phyloP scores from a whole-genome alignment of 2,329 filamentous ascomycete genomes.

The Sphaerulina vaccinii region DNA sequence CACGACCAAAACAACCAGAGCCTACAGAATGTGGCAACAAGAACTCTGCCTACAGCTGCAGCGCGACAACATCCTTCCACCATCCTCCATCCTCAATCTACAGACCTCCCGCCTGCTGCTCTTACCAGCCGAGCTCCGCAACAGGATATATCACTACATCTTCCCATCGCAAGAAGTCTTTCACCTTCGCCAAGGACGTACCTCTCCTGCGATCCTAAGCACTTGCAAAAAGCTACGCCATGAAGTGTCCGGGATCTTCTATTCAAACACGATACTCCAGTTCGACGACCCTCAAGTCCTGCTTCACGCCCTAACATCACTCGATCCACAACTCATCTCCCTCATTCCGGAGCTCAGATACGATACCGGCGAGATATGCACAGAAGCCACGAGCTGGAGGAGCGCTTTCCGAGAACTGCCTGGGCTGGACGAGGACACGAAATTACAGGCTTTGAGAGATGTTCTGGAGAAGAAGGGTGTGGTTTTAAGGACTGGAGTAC shows the following conservation, averaged over 20 bases:
- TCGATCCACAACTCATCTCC: slow-evolving; percentile 12
- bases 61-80: not conserved
- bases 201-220: slow-evolving; percentile 16
- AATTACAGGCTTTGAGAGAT: slow-evolving; percentile 20
- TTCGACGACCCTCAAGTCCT: slow-evolving; percentile 15
- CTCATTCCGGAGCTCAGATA: slow-evolving; percentile 22
- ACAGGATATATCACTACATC: slow-evolving; percentile 19
- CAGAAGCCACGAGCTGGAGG: slow-evolving; percentile 19
- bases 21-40: slow-evolving; percentile 1
- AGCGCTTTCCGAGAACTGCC: slow-evolving; percentile 21
- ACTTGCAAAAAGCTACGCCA: slow-evolving; percentile 15
- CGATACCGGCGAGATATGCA: slow-evolving; percentile 21
- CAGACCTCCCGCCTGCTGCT: slow-evolving; percentile 8
- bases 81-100: not conserved
- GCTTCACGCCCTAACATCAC: slow-evolving; percentile 13
- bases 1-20: not conserved
- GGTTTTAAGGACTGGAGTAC: slow-evolving; percentile 20
- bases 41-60: not conserved
- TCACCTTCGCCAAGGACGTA: slow-evolving; percentile 11
- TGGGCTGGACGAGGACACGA: slow-evolving; percentile 23
- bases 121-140: slow-evolving; percentile 20
- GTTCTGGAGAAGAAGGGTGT: slow-evolving; percentile 17
- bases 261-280: slow-evolving; percentile 21
- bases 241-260: slow-evolving; percentile 15
- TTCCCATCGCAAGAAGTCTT: slow-evolving; percentile 9